Percentiles rank a stretch among this genome's conserved stretches.
Conservation (phyloP, 371 early-diverging fungal genomes). For the Parasitella parasitica region DNA sequence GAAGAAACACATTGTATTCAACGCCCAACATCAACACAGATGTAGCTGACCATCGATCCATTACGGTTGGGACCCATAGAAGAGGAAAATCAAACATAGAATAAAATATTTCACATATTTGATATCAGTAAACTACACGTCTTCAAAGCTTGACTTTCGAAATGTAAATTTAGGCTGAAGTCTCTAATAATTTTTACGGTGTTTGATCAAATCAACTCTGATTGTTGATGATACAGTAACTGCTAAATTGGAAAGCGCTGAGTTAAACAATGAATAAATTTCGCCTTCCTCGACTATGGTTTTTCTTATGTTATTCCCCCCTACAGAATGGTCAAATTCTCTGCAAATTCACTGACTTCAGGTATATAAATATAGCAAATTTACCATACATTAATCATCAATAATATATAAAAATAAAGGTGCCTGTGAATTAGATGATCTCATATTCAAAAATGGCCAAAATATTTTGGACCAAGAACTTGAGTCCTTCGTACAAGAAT, state of each 20-base stretch:
- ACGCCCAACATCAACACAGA: background rate
- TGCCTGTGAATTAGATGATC: constrained; percentile 10
- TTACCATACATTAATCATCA: background rate
- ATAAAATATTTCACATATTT: no score
- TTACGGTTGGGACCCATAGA: constrained; percentile 6
- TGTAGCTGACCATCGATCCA: background rate
- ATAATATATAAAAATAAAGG: background rate
- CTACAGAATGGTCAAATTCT: background rate
- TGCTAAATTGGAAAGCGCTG: no score
- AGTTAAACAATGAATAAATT: no score
- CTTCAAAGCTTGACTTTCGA: no score
- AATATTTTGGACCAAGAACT: background rate
- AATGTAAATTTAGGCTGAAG: no score
- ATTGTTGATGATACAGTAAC: no score
- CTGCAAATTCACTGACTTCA: background rate
- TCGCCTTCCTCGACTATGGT: background rate
- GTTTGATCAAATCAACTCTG: no score
- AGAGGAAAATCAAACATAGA: constrained; percentile 10
- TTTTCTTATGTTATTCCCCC: background rate
- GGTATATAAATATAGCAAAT: background rate
- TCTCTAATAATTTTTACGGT: no score
- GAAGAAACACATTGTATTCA: background rate
- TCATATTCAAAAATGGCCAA: constrained; percentile 20
- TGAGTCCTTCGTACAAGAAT: constrained; percentile 12
- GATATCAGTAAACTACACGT: no score